These are phyloP conservation scores for Bipolaris oryzae DNA, from an alignment of 2,329 filamentous ascomycete species.

Conservation along the genomic window DNA sequence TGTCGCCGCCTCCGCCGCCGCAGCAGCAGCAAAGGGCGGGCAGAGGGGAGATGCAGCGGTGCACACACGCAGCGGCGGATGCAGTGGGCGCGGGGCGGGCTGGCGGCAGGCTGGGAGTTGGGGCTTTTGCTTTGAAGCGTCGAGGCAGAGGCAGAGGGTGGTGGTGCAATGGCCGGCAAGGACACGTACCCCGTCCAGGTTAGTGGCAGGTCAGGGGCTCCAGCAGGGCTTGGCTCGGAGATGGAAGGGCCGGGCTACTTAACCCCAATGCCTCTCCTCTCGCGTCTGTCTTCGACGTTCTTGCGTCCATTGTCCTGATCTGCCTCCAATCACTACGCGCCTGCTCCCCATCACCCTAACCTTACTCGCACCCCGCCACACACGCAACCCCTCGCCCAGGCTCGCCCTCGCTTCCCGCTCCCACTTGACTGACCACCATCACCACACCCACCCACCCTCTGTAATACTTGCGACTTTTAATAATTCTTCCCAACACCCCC, in stretches of 20 bases:
- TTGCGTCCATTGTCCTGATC: constrained; percentile 35
- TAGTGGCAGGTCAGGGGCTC: constrained; percentile 35
- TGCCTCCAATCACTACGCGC: constrained; percentile 44
- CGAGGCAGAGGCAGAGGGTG: neutral
- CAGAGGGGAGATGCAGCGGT: neutral
- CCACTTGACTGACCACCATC: constrained; percentile 10
- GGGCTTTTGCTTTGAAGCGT: neutral
- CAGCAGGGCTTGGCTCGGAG: constrained; percentile 35
- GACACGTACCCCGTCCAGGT: constrained; percentile 22
- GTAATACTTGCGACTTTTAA: neutral
- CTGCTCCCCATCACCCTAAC: constrained; percentile 12
- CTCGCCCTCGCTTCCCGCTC: neutral
- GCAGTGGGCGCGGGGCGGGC: neutral
- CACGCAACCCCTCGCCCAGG: constrained; percentile 13
- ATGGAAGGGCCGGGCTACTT: constrained; percentile 27
- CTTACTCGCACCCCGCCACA: constrained; percentile 31
- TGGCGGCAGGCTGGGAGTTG: neutral
- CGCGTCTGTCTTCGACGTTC: constrained; percentile 27
- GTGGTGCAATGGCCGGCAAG: constrained; percentile 16
- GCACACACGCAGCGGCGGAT: too few species aligned
- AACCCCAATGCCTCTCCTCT: constrained; percentile 26
- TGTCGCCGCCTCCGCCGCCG: too few species aligned
- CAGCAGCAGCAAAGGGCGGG: neutral
- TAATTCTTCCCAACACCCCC: constrained; percentile 18
- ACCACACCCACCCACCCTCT: neutral